Base-by-base conservation (phyloP, 169 alveolate species). In the Plasmodium adleri region DNA sequence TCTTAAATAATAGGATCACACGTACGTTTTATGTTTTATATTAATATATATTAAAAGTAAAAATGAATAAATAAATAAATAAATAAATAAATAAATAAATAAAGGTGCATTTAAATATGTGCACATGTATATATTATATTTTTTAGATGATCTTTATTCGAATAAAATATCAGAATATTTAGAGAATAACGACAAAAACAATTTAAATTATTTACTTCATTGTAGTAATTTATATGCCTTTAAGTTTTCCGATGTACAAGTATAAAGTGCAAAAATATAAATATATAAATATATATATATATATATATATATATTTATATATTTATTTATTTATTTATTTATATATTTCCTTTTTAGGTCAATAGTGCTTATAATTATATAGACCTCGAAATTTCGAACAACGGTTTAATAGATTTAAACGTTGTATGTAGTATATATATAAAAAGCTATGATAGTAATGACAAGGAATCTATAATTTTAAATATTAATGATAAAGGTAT, bases 171-270 rank as follows among this genome's bases (percentile, higher is more conserved):
- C 62, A 26, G 83, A 80, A 68, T 58, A 67, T 39, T 26, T 80
- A 26, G 63, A 80, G 45, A 62, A 62, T 26, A 50, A 62, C 7
- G 22, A 59, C 32, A 80, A 62, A 32, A 73, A 80, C 80, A 80
- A 80, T 24, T 56, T 80, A 62, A 39, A 52, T 68, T 80, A 80
- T 50, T 80, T 80, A 56, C 58, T 49, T 62, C 58, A 67, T 49
- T 67, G 83, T 54, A 80, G 45, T 63, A 32, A 66, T 15, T 67
- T 67, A 28, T 58, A 80, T 60, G 54, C 90, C n/a, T 52, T 45
- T 54, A 80, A 59, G 7, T 80, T 67, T 80, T 56, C 80, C 15
- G 90, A 80, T 28, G 15, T 80, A 50, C 90, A 80, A 72, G 90
- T 80, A 80, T 32, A 8, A 0, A 32, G 45, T 32, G 45, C 0